Conservation (phyloP, 2,329 filamentous ascomycete genomes). For the Alternaria viburni region DNA sequence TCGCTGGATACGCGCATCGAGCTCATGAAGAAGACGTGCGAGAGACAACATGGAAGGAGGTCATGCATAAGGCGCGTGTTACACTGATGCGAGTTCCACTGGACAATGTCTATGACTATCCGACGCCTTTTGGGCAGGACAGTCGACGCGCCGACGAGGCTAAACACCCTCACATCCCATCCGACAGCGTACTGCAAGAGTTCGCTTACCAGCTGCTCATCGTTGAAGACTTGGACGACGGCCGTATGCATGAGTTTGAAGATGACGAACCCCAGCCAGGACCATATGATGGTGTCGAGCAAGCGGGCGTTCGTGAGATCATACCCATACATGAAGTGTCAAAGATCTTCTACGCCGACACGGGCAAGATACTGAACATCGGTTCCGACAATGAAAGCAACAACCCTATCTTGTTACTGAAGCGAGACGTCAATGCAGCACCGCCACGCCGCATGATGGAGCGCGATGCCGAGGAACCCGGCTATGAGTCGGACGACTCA, state of each 20-base stretch:
- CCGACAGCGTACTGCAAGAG: constrained; percentile 60
- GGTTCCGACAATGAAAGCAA: constrained; percentile 71
- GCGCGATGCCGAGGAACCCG: constrained; percentile 32
- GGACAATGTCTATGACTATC: constrained; percentile 58
- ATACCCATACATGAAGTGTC: constrained; percentile 77
- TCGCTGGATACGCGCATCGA: constrained; percentile 74
- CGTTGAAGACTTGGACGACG: constrained; percentile 80
- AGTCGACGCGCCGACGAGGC: constrained; percentile 18
- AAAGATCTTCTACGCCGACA: constrained; percentile 93
- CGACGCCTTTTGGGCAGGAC: constrained; percentile 28
- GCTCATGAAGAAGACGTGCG: constrained; percentile 64
- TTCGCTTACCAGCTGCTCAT: constrained; percentile 84
- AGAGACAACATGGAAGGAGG: constrained; percentile 89
- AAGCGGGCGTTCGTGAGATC: constrained; percentile 70
- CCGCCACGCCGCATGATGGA: constrained; percentile 66
- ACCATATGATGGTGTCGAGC: constrained; percentile 64
- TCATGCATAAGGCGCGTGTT: constrained; percentile 88
- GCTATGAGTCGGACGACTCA: constrained; percentile 48
- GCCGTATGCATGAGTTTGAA: constrained; percentile 70
- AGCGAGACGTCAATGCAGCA: constrained; percentile 70
- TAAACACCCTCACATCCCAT: constrained; percentile 42
- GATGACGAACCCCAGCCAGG: constrained; percentile 63
- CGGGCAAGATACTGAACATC: constrained; percentile 87
- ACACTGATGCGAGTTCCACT: constrained; percentile 76
- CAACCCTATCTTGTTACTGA: constrained; percentile 76